These are phyloP conservation scores for Diaporthe nobilis DNA, from an alignment of 2,329 filamentous ascomycete genomes.

Conservation along the genomic window DNA sequence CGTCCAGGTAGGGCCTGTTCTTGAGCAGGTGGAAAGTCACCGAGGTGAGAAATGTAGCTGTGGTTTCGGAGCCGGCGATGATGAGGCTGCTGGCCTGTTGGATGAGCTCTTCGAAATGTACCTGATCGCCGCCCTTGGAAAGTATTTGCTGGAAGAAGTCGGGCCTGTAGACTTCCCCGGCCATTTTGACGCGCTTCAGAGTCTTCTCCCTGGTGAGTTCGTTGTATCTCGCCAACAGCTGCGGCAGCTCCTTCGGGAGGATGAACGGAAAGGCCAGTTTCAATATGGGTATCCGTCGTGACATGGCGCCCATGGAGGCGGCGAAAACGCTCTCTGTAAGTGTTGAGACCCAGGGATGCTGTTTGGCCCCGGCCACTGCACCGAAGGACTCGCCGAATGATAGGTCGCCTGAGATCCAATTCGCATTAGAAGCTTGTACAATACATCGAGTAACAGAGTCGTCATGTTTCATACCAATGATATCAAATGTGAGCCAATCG, in stretches of 20 bases:
- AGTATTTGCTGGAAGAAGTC: conserved; percentile 27
- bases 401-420: too few species aligned
- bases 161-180: neutral
- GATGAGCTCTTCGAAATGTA: neutral
- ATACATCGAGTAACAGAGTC: too few species aligned
- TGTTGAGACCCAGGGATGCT: too few species aligned
- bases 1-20: neutral
- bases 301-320: too few species aligned
- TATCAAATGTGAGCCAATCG: too few species aligned
- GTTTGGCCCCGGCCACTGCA: too few species aligned
- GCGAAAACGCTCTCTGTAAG: too few species aligned
- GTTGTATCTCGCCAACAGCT: conserved; percentile 20
- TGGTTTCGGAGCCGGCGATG: conserved; percentile 30
- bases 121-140: neutral
- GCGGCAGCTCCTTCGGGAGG: neutral
- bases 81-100: neutral
- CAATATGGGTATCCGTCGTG: neutral
- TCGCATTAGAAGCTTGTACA: too few species aligned
- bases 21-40: conserved; percentile 16
- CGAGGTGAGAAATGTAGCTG: neutral
- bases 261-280: neutral
- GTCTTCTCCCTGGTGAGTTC: conserved; percentile 8
- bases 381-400: too few species aligned
- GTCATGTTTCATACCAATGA: too few species aligned
- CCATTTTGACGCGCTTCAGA: neutral